A percentile compares a stretch with the other conserved stretches of the same genome.
phyloP scores from a whole-genome alignment of 2,329 filamentous ascomycete genomes.

The Trichoderma citrinoviride region DNA sequence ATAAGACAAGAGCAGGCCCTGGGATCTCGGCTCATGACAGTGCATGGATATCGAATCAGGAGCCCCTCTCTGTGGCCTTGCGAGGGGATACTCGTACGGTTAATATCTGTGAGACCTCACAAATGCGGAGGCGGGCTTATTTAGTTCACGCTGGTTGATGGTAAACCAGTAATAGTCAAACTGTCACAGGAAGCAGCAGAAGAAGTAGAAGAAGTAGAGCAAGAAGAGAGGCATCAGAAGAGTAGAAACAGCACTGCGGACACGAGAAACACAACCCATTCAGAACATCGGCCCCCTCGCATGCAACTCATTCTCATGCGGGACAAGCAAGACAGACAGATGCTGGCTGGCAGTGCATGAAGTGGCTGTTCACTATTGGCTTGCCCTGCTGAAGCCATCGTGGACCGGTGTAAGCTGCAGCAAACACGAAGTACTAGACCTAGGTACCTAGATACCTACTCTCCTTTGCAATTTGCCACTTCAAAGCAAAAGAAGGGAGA shows the following conservation, averaged over 20 bases:
- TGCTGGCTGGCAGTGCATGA: neutral
- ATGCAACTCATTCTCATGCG: neutral
- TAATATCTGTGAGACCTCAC: neutral
- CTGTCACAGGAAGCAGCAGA: neutral
- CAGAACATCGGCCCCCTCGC: neutral
- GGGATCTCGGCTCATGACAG: conserved; percentile 10
- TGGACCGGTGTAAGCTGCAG: neutral
- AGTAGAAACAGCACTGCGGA: neutral
- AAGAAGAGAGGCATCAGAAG: neutral
- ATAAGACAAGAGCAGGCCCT: neutral
- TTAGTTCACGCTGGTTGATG: no score
- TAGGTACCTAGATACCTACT: no score
- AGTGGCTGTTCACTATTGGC: neutral
- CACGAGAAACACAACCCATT: no score
- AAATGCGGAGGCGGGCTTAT: neutral
- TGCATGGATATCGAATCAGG: conserved; percentile 9
- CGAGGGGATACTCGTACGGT: no score
- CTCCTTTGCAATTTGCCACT: no score
- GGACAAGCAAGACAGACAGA: neutral
- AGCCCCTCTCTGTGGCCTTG: neutral
- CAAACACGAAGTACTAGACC: no score
- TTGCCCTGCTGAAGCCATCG: neutral
- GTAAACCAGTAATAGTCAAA: no score
- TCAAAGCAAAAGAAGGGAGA: no score
- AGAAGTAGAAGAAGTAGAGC: neutral